phyloP scores from a whole-genome alignment of 352 stramenopile genomes.

The Phytophthora ramorum region DNA sequence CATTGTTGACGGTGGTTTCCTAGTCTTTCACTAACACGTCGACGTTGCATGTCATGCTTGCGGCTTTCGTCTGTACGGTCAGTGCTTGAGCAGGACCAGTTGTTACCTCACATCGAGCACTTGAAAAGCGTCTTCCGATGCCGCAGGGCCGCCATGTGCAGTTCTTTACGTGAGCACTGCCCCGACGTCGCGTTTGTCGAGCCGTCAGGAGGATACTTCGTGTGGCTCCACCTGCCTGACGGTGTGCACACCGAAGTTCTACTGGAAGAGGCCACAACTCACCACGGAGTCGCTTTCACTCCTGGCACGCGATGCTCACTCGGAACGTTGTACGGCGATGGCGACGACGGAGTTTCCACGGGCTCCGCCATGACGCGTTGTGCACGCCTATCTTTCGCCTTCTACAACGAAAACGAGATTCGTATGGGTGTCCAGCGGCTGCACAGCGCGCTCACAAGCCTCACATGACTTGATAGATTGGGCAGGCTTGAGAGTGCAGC shows the following conservation, averaged over 20 bases:
- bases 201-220: constrained; percentile 84
- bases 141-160: constrained; percentile 60
- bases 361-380: constrained; percentile 50
- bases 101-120: constrained; percentile 56
- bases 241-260: constrained; percentile 58
- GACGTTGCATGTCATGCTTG: constrained; percentile 13
- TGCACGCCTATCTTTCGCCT: constrained; percentile 80
- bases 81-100: constrained; percentile 68
- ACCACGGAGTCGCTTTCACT: constrained; percentile 81
- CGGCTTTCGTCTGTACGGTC: constrained; percentile 27
- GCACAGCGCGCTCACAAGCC: constrained; percentile 37
- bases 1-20: constrained; percentile 20
- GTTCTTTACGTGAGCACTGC: constrained; percentile 49
- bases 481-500: constrained; percentile 1
- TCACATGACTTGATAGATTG: constrained; percentile 23
- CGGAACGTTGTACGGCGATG: constrained; percentile 17
- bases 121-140: constrained; percentile 50
- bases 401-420: constrained; percentile 84
- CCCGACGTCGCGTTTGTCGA: constrained; percentile 59
- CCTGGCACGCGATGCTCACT: constrained; percentile 74
- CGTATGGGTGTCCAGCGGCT: constrained; percentile 63
- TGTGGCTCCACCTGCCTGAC: constrained; percentile 74
- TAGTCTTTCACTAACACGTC: constrained; percentile 10
- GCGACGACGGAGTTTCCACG: constrained; percentile 20
- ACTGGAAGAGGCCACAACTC: constrained; percentile 48